phyloP scores from a whole-genome alignment of 208 protist species.

The Leishmania guyanensis region DNA sequence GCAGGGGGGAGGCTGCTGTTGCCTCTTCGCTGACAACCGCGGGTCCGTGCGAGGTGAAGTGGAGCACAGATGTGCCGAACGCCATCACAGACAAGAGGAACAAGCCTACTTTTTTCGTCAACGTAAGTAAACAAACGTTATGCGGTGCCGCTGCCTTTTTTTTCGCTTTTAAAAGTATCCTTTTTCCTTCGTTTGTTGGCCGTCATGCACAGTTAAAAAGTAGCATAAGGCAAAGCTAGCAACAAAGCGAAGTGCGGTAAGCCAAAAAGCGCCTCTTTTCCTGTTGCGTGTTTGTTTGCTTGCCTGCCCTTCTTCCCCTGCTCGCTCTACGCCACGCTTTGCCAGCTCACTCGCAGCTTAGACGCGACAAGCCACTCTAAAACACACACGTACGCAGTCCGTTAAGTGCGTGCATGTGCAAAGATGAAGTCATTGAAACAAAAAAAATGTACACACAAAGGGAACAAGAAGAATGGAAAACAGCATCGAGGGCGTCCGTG shows the following conservation, averaged over 20 bases:
- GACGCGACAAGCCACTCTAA: background rate
- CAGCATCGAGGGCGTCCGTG: too few species aligned
- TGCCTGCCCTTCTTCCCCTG: background rate
- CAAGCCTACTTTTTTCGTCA: background rate
- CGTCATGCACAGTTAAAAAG: background rate
- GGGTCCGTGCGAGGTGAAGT: background rate
- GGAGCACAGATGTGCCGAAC: background rate
- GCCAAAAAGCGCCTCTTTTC: background rate
- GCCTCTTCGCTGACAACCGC: background rate
- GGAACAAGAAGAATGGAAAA: too few species aligned
- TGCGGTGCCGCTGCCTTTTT: too few species aligned
- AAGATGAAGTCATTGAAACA: background rate
- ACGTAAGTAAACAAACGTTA: background rate
- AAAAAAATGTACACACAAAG: background rate
- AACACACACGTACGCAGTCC: background rate
- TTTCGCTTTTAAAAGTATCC: background rate
- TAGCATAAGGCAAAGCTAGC: background rate
- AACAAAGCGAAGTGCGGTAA: background rate
- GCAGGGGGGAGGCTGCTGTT: too few species aligned
- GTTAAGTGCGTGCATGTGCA: background rate
- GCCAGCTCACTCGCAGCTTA: background rate
- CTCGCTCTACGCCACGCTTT: background rate
- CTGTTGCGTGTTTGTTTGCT: background rate
- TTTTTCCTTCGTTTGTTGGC: background rate
- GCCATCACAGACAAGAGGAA: background rate